These are phyloP conservation scores for Rhodotorula mucilaginosa DNA, from an alignment of 1,284 basidiomycete genomes.

Conservation along the genomic window DNA sequence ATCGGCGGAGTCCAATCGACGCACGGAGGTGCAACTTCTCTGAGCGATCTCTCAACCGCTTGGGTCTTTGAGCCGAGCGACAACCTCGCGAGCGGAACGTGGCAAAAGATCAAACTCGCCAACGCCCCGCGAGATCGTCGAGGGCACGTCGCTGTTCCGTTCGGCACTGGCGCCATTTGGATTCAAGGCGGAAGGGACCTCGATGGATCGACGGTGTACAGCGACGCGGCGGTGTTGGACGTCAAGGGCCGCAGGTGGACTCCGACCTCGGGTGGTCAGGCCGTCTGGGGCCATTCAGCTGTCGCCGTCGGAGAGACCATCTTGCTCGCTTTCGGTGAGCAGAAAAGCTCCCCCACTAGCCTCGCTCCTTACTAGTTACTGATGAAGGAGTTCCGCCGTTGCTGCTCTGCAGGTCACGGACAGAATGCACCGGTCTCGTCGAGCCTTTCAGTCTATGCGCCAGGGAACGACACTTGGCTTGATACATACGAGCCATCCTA, in stretches of 20 bases:
- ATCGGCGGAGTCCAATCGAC: conserved; percentile 23
- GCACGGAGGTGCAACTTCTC: background rate
- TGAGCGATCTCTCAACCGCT: conserved; percentile 6
- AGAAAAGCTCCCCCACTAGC: no score
- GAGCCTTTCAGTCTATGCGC: conserved; percentile 20
- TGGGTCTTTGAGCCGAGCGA: conserved; percentile 19
- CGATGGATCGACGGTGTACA: conserved; percentile 9
- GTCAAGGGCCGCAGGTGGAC: conserved; percentile 13
- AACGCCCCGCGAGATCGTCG: conserved; percentile 1
- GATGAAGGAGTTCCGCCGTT: no score
- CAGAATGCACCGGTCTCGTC: conserved; percentile 11
- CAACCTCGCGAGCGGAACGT: conserved; percentile 11
- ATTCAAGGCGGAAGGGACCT: conserved; percentile 30
- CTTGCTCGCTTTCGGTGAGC: conserved; percentile 32
- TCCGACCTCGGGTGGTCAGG: background rate
- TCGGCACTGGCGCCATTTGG: conserved; percentile 30
- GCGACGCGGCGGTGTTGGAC: conserved; percentile 28
- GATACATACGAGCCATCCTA: conserved; percentile 30
- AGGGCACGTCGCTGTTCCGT: conserved; percentile 26
- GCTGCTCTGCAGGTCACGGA: conserved; percentile 34
- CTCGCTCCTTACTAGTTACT: no score
- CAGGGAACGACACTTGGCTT: conserved; percentile 30
- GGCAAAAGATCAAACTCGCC: conserved; percentile 1
- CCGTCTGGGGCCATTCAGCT: conserved; percentile 24
- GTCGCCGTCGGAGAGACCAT: conserved; percentile 29